phyloP scores from a whole-genome alignment of 306 rosid genomes.

The Cicer judaicum region DNA sequence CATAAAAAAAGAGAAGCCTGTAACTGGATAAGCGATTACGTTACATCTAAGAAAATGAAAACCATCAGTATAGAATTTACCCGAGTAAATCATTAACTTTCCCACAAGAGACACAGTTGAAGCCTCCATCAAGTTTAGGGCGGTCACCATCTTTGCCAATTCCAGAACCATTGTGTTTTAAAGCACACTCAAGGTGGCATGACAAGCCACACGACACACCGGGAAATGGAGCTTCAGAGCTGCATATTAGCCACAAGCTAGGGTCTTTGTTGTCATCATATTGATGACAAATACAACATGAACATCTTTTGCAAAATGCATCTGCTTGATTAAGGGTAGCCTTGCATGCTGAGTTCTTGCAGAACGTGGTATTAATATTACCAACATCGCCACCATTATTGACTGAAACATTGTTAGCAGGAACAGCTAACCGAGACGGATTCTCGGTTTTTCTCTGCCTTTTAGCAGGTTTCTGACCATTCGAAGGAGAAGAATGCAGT shows the following conservation, averaged over 20 bases:
- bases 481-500: slow-evolving; percentile 62
- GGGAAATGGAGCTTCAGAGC: slow-evolving; percentile 83
- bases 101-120: slow-evolving; percentile 83
- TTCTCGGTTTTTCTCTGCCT: slow-evolving; percentile 91
- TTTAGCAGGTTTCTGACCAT: slow-evolving; percentile 70
- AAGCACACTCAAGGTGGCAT: slow-evolving; percentile 97
- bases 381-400: slow-evolving; percentile 52
- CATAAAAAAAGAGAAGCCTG: background rate
- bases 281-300: slow-evolving; percentile 84
- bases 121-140: slow-evolving; percentile 76
- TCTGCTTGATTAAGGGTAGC: slow-evolving; percentile 68
- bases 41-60: slow-evolving; percentile 33
- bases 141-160: slow-evolving; percentile 57
- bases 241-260: slow-evolving; percentile 90
- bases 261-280: slow-evolving; percentile 99
- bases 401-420: slow-evolving; percentile 50
- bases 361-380: slow-evolving; percentile 46
- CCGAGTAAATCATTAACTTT: slow-evolving; percentile 88
- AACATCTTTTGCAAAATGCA: slow-evolving; percentile 90
- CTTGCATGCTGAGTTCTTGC: slow-evolving; percentile 95
- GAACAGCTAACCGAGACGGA: slow-evolving; percentile 69
- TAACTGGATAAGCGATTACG: slow-evolving; percentile 13
- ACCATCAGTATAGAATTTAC: slow-evolving; percentile 54
- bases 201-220: slow-evolving; percentile 90
- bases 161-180: slow-evolving; percentile 74